phyloP scores from a whole-genome alignment of 257 asterid genomes.

The Osmanthus fragrans region DNA sequence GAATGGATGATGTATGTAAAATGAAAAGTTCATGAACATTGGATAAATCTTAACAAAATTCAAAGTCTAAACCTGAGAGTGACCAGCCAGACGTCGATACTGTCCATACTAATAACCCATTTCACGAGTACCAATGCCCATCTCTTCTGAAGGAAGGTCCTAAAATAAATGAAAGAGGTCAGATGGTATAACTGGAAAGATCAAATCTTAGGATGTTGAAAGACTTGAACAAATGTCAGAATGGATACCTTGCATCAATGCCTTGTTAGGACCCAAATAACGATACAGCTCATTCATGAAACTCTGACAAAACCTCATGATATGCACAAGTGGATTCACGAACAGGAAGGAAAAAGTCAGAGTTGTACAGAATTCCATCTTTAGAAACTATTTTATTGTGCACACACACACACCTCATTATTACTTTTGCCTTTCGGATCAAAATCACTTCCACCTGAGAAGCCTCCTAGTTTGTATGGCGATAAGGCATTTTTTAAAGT shows the following conservation, averaged over 20 bases:
- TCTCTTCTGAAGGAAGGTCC: constrained; percentile 99
- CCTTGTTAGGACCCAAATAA: constrained; percentile 96
- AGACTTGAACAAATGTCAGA: constrained; percentile 16
- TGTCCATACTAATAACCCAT: constrained; percentile 97
- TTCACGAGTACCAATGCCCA: constrained; percentile 97
- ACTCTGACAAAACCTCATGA: constrained; percentile 97
- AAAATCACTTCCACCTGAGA: constrained; percentile 98
- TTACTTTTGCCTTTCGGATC: constrained; percentile 92
- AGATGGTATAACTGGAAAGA: constrained; percentile 5
- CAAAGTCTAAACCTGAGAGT: constrained; percentile 73
- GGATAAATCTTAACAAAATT: constrained; percentile 3
- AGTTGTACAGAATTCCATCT: constrained; percentile 19
- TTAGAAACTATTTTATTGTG: constrained; percentile 16
- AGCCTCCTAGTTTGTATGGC: constrained; percentile 96
- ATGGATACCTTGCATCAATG: constrained; percentile 29
- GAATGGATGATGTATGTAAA: background rate
- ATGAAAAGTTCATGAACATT: background rate
- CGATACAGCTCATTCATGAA: constrained; percentile 96
- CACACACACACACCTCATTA: constrained; percentile 61
- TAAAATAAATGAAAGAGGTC: constrained; percentile 34
- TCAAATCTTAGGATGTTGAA: constrained; percentile 10
- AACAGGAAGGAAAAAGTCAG: constrained; percentile 25
- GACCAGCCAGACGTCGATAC: constrained; percentile 89
- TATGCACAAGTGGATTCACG: constrained; percentile 40
- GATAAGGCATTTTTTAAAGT: constrained; percentile 92